Base-by-base conservation (phyloP, 192 early-diverging fungal genomes). In the Backusella psychrophila region DNA sequence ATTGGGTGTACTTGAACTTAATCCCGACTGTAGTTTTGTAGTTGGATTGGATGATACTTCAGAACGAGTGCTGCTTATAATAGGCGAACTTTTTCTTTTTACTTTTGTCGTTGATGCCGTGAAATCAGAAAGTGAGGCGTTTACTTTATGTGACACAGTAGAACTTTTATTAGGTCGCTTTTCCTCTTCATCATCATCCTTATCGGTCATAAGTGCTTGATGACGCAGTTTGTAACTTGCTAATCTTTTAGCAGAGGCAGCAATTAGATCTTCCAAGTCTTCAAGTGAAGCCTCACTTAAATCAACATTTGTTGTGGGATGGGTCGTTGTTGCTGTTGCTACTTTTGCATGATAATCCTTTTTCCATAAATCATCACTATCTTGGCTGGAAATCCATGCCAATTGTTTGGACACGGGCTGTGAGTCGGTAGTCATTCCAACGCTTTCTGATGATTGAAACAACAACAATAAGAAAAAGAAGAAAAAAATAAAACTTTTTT, bases 241-340 rank as follows among this genome's bases (percentile, higher is more conserved):
- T 35, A 76, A 38, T 26, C 75, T 46, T 56, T 76, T 52, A 21
- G 75, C 75, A 42, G 75, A 76, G 12, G 66, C 67, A 29, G 75
- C 75, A 70, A 76, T 76, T 21, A 76, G n/a, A 46, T 56, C 75
- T 39, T 76, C 75, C 34, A 76, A 53, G 44, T 70, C 69, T 17
- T 76, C 75, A 26, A 76, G 35, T 8, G 67, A 71, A 12, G 75
- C 75, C 21, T 76, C 75, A 23, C 68, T 67, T 59, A 76, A 49
- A 76, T 76, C 75, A 36, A 75, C 38, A 8, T 69, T 69, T 26
- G 56, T 9, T 26, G 12, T 69, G 66, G n/a, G 67, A n/a, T 69
- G 33, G 31, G 67, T 69, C 15, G 31, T 66, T 66, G 29, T 23
- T 66, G 14, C 66, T 31, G 66, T 19, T 33, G 66, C 26, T 29